Conservation (phyloP, 257 asterid species). For the Scutellaria minor region DNA sequence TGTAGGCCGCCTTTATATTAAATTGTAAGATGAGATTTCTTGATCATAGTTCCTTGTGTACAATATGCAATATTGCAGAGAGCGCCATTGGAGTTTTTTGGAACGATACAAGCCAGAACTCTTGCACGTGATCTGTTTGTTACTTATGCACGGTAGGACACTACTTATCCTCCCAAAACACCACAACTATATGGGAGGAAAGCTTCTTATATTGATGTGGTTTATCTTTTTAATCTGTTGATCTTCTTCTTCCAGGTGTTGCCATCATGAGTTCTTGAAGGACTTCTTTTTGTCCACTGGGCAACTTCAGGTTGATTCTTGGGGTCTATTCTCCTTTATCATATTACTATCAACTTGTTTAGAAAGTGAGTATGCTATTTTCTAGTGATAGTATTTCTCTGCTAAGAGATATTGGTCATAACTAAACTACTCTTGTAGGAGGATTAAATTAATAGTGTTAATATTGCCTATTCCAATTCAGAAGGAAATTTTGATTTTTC, state of each 20-base stretch:
- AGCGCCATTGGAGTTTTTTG: slow-evolving; percentile 75
- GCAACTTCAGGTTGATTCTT: slow-evolving; percentile 77
- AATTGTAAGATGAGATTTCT: slow-evolving; percentile 17
- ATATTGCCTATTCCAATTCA: too few relatives aligned
- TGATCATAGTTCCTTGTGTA: slow-evolving; percentile 30
- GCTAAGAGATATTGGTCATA: slow-evolving; percentile 3
- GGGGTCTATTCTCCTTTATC: slow-evolving; percentile 25
- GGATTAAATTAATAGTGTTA: slow-evolving; percentile 3
- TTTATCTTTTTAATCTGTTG: slow-evolving; percentile 20
- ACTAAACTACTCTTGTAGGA: slow-evolving; percentile 17
- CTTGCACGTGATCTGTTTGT: slow-evolving; percentile 93
- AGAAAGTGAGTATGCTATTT: slow-evolving; percentile 23
- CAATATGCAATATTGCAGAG: slow-evolving; percentile 55
- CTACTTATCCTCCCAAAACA: slow-evolving; percentile 33
- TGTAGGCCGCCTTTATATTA: slow-evolving; percentile 26
- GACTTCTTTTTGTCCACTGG: slow-evolving; percentile 86
- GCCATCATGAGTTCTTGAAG: slow-evolving; percentile 87
- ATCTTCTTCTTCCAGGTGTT: slow-evolving; percentile 57
- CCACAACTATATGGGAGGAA: background rate
- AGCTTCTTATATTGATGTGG: slow-evolving; percentile 26
- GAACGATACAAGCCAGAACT: slow-evolving; percentile 82
- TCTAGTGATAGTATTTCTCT: slow-evolving; percentile 11
- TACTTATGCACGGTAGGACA: slow-evolving; percentile 76
- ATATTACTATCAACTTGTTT: background rate
- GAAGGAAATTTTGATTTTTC: too few relatives aligned